Evolutionary conservation across 768 basidiomycete genomes (phyloP).

Genomic region (Tylopilus subfusipes): DNA sequence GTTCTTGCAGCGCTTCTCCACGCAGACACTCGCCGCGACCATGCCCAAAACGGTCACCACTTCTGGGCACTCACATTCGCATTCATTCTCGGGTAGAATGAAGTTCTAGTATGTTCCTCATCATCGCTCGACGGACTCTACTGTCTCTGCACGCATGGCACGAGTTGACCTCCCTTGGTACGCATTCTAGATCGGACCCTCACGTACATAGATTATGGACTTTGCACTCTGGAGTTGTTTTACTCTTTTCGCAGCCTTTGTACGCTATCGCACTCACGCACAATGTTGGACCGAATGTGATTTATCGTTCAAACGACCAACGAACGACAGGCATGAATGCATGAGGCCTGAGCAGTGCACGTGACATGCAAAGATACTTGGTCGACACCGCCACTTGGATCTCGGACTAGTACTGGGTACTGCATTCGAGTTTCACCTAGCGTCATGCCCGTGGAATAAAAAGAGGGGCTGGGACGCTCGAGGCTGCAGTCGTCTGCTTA

Average conservation of each 20-base stretch:
- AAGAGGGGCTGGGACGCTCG: neutral
- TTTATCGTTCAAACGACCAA: slow-evolving; percentile 6
- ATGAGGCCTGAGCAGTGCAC: slow-evolving; percentile 3
- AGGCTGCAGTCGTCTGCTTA: neutral
- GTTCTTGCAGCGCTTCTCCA: slow-evolving; percentile 54
- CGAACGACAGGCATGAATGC: too few species aligned
- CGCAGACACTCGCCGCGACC: slow-evolving; percentile 22
- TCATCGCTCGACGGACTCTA: neutral
- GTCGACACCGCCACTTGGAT: neutral
- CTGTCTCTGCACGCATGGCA: slow-evolving; percentile 5
- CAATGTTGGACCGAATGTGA: slow-evolving; percentile 16
- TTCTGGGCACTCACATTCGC: slow-evolving; percentile 16
- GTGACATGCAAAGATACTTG: slow-evolving; percentile 7
- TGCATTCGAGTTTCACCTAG: neutral
- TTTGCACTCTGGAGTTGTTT: slow-evolving; percentile 21
- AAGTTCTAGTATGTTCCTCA: slow-evolving; percentile 4
- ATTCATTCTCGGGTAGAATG: slow-evolving; percentile 28
- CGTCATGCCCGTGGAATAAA: neutral
- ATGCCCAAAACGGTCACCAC: slow-evolving; percentile 13
- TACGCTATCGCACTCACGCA: slow-evolving; percentile 20
- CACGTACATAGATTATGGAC: slow-evolving; percentile 32
- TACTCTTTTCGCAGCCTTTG: slow-evolving; percentile 13
- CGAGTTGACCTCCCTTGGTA: slow-evolving; percentile 9
- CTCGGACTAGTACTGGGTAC: too few species aligned
- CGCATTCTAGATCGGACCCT: slow-evolving; percentile 21